Evolutionary conservation across 345 rosid species (phyloP).

Genomic region (Citropsis articulata): DNA sequence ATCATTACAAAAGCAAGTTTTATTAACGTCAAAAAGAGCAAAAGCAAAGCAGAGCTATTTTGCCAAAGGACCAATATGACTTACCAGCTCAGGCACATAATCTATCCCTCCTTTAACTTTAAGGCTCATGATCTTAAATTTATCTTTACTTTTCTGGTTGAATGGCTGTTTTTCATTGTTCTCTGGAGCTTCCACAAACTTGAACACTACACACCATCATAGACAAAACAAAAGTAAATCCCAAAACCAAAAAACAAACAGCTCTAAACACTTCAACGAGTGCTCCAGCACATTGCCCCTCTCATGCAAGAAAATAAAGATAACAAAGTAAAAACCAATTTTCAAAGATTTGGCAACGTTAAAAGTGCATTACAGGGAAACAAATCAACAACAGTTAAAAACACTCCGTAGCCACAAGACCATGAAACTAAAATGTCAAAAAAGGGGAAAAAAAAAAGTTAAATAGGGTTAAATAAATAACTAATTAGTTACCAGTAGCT

Average conservation of each 20-base stretch:
- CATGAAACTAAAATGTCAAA: neutral
- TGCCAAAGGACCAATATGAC: constrained; percentile 8
- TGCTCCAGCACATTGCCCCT: neutral
- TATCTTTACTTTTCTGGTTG: constrained; percentile 81
- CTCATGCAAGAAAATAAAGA: neutral
- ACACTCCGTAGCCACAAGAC: neutral
- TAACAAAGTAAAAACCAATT: neutral
- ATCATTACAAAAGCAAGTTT: neutral
- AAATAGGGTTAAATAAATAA: neutral
- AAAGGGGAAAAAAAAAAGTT: neutral
- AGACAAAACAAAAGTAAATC: neutral
- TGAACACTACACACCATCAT: constrained; percentile 54
- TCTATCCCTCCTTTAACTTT: constrained; percentile 81
- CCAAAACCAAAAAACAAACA: neutral
- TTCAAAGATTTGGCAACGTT: neutral
- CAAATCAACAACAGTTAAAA: neutral
- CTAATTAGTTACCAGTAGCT: constrained; percentile 66
- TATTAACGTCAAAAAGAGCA: neutral
- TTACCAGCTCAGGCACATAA: constrained; percentile 94
- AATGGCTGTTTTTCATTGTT: constrained; percentile 61
- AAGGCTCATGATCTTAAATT: constrained; percentile 95
- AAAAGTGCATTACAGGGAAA: neutral
- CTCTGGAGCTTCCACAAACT: constrained; percentile 95
- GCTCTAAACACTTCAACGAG: neutral
- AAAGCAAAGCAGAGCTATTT: neutral